Base-by-base conservation (phyloP, 768 basidiomycete genomes). In the Coprinellus aureogranulatus region DNA sequence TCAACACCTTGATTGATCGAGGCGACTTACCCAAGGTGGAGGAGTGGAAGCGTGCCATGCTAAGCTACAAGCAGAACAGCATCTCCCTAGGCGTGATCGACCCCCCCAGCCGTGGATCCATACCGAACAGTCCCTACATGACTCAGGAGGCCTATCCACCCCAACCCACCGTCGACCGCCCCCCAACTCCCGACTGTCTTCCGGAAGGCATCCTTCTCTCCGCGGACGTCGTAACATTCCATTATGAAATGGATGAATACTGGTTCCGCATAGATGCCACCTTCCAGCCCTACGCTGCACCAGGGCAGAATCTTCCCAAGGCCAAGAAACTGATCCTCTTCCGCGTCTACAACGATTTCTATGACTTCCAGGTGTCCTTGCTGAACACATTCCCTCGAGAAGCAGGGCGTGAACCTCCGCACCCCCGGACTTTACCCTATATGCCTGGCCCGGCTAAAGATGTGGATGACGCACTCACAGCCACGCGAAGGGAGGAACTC, bases 271-370 rank as follows among this genome's bases (percentile, higher is more conserved):
- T 98, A 45, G 85, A 97, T 67, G 94, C 90, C 55, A 72, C 88
- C 58, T 98, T 87, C 74, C 89, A 95, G 62, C 93, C 95, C 0
- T 93, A 90, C 64, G 81, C 81, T 59, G 77, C 78, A 9, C 75
- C 82, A 18, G 86, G 83, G 46, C 80, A 82, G 54, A 73, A 70
- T 27, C 80, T 88, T 27, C 88, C 90, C 4, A 79, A 81, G 11
- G 84, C 90, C 12, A 88, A 84, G 63, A 85, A 88, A 31, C 85
- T 98, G 56, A 86, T 94, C 62, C 80, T 98, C 44, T 99, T 96
- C 76, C 85, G 97, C 51, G 87, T 92, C 25, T 99, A 99, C 79
- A 91, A 95, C 65, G 96, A 99, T 72, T 99, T 99, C 72, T 98
- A 96, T 74, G 92, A 95, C 65, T 98, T 98, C 72, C 97, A 99